Evolutionary conservation across 2,329 filamentous ascomycete species (phyloP).

Genomic region (Colletotrichum cuscutae): DNA sequence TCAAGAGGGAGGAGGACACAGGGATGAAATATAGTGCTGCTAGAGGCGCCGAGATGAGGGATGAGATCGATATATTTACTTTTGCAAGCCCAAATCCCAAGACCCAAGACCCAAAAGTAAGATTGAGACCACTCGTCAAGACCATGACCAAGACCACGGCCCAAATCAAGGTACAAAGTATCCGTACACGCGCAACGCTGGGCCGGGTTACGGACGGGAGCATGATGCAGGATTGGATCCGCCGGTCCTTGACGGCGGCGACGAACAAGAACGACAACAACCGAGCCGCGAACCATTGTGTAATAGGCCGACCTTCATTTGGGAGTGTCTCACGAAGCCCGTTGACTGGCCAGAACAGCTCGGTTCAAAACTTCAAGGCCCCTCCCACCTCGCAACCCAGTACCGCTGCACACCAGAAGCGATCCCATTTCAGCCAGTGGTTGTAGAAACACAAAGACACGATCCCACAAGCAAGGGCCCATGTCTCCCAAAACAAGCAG

Average conservation of each 20-base stretch:
- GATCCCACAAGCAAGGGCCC: slow-evolving; percentile 29
- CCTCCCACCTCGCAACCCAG: neutral
- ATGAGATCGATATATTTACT: slow-evolving; percentile 36
- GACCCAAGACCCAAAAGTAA: neutral
- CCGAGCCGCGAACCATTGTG: neutral
- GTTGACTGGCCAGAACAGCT: slow-evolving; percentile 30
- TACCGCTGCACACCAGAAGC: slow-evolving; percentile 21
- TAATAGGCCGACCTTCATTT: neutral
- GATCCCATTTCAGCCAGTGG: slow-evolving; percentile 24
- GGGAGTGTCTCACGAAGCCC: slow-evolving; percentile 20
- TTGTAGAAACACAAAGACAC: slow-evolving; percentile 27
- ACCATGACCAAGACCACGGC: neutral
- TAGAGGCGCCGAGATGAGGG: slow-evolving; percentile 27
- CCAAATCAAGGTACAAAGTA: neutral
- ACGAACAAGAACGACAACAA: slow-evolving; percentile 3
- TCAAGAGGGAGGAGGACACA: slow-evolving; percentile 27
- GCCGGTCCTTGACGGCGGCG: neutral
- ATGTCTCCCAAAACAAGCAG: slow-evolving; percentile 21
- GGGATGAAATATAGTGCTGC: slow-evolving; percentile 32
- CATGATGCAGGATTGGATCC: neutral
- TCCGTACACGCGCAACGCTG: neutral
- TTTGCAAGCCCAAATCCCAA: slow-evolving; percentile 16
- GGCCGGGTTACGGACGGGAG: slow-evolving; percentile 1
- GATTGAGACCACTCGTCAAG: neutral
- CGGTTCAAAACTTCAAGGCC: slow-evolving; percentile 2